Evolutionary conservation across 768 basidiomycete species (phyloP).

Genomic region (Crassisporium funariophilum): DNA sequence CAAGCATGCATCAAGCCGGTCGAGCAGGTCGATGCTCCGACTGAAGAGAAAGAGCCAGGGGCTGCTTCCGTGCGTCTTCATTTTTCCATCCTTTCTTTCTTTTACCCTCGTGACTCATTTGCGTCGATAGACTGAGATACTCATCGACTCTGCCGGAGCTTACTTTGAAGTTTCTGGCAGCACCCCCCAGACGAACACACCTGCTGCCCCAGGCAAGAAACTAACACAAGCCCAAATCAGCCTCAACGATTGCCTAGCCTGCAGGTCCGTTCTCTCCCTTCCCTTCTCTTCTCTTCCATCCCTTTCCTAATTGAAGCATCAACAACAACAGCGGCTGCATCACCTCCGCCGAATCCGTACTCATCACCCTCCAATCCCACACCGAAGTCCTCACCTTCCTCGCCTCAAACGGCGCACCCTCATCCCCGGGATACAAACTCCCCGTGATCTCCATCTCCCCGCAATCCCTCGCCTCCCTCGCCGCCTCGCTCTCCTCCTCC

Average conservation of each 20-base stretch:
- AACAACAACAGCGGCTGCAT: constrained; percentile 79
- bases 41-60: constrained; percentile 32
- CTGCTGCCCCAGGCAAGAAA: constrained; percentile 41
- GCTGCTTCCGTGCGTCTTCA: constrained; percentile 36
- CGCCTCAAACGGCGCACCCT: constrained; percentile 13
- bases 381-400: constrained; percentile 87
- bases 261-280: constrained; percentile 67
- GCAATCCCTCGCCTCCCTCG: constrained; percentile 27
- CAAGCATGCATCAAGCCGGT: constrained; percentile 99
- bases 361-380: constrained; percentile 96
- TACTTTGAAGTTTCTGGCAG: constrained; percentile 79
- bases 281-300: not conserved
- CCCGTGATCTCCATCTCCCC: constrained; percentile 28
- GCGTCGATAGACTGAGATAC: constrained; percentile 88
- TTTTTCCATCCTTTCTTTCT: not conserved
- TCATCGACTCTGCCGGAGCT: constrained; percentile 78
- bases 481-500: constrained; percentile 19
- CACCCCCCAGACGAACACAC: constrained; percentile 5
- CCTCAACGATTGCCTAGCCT: constrained; percentile 96
- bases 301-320: not conserved
- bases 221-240: constrained; percentile 94
- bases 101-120: not conserved
- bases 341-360: constrained; percentile 95
- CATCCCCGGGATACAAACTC: constrained; percentile 13
- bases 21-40: constrained; percentile 40